A percentile compares a stretch with the other conserved stretches of the same genome.
phyloP scores from a whole-genome alignment of 2,329 filamentous ascomycete species.

The Colletotrichum eremochloae region DNA sequence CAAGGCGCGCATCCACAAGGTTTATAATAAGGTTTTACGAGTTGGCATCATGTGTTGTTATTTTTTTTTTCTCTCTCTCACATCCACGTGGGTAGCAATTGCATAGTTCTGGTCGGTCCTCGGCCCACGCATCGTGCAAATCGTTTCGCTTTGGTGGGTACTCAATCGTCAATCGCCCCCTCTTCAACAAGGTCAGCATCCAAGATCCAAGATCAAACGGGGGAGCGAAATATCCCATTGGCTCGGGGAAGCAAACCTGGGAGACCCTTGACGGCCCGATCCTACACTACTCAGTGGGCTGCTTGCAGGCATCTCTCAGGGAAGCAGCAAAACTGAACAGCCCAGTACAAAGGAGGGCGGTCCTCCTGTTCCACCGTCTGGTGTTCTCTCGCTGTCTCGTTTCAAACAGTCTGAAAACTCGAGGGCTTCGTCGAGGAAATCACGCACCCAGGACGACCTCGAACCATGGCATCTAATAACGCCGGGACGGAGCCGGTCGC shows the following conservation, averaged over 20 bases:
- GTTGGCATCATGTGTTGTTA: too few species aligned
- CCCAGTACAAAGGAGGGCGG: slow-evolving; percentile 1
- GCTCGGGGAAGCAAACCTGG: neutral
- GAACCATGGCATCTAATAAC: neutral
- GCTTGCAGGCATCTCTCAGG: neutral
- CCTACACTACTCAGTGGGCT: neutral
- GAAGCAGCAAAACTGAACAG: neutral
- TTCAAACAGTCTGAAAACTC: neutral
- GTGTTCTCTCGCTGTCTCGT: neutral
- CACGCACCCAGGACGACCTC: neutral
- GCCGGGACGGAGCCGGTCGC: neutral
- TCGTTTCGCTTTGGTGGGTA: neutral
- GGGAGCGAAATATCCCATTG: neutral
- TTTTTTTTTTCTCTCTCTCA: too few species aligned
- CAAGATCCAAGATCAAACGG: neutral
- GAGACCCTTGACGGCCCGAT: neutral
- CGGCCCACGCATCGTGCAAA: neutral
- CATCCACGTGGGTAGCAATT: too few species aligned
- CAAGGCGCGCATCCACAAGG: neutral
- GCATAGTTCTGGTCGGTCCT: too few species aligned
- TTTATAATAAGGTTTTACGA: too few species aligned
- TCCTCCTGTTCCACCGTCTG: neutral
- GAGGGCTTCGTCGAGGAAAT: too few species aligned
- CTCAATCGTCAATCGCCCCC: neutral
- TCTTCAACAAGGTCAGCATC: neutral